phyloP scores from a whole-genome alignment of 139 green algal genomes.

The Closterium sp. region DNA sequence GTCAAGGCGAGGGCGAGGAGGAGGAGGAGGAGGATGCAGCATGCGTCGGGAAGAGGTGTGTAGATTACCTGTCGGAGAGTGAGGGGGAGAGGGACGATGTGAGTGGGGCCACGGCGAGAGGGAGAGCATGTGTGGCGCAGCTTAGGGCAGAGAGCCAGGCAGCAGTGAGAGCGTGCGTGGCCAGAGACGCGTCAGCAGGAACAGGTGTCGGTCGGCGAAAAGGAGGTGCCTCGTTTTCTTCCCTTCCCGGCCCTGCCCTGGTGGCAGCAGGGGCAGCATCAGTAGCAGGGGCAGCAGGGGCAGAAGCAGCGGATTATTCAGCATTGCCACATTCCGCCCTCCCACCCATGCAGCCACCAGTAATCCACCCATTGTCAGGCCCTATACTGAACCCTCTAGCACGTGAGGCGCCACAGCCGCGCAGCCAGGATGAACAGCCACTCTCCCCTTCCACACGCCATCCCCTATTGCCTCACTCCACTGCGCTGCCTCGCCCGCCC shows the following conservation, averaged over 20 bases:
- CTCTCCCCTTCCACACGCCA: not conserved
- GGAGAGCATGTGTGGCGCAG: not conserved
- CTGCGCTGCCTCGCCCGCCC: not conserved
- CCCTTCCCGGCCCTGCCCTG: not conserved
- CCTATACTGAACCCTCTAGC: not conserved
- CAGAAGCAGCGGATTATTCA: not conserved
- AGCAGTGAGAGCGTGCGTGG: not conserved
- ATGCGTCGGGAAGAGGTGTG: not conserved
- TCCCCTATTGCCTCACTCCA: not conserved
- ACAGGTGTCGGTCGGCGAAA: not conserved
- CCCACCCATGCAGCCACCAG: not conserved
- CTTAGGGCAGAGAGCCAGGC: not conserved
- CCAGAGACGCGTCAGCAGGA: not conserved
- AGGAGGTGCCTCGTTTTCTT: not conserved
- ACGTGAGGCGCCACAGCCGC: not conserved
- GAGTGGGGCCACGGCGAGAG: not conserved
- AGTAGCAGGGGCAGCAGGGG: not conserved
- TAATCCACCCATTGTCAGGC: not conserved
- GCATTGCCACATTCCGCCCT: not conserved
- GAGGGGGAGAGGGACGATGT: not conserved
- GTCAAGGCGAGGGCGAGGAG: not conserved
- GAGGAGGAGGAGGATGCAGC: not conserved
- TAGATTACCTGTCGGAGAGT: not conserved
- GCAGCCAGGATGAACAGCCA: not conserved
- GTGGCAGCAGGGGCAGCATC: not conserved